Base-by-base conservation (phyloP, 805 yeast species). In the Candida maesae region DNA sequence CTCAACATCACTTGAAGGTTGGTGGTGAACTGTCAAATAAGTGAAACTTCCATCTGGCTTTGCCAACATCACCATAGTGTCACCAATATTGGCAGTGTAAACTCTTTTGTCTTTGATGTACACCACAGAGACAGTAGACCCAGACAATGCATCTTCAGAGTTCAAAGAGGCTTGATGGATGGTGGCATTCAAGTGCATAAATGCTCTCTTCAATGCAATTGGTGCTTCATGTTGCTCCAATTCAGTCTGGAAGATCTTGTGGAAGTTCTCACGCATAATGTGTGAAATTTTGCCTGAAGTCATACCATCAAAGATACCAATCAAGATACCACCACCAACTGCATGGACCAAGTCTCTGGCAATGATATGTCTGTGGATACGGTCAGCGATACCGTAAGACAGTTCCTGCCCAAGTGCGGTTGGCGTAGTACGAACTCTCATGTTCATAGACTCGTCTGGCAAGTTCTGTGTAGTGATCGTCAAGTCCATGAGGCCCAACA, bases 401-500 rank as follows among this genome's bases (percentile, higher is more conserved):
- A 85, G 75, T 34, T 76, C 42, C 12, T 35, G 77, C 35, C 83
- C 81, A 17, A 87, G 64, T 36, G 78, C 83, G 0, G 96, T 83
- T 13, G 90, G 91, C 0, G 95, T 84, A 0, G 97, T 87, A 52
- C 99, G 78, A 15, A 93, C 83, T 66, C 99, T 83, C 50, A 85
- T 76, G 52, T 84, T 81, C 11, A 78, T 78, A 10, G 77, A 71
- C 61, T 90, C 96, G 62, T 91, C 98, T 8, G 97, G 98, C 7
- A 90, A 84, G 12, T 83, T 73, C 13, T 89, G 81, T 0, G 95
- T 84, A 1, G 95, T 88, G 46, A 91, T 73, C 1, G 99, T 93
- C 18, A 93, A 95, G 68, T 93, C 99, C 82, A 93, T 88, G 47
- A 93, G 70, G 0, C 98, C 97, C 37, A 93, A 67, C 10, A 85